phyloP scores from a whole-genome alignment of 2,329 filamentous ascomycete species.

The Catunica adiposa region DNA sequence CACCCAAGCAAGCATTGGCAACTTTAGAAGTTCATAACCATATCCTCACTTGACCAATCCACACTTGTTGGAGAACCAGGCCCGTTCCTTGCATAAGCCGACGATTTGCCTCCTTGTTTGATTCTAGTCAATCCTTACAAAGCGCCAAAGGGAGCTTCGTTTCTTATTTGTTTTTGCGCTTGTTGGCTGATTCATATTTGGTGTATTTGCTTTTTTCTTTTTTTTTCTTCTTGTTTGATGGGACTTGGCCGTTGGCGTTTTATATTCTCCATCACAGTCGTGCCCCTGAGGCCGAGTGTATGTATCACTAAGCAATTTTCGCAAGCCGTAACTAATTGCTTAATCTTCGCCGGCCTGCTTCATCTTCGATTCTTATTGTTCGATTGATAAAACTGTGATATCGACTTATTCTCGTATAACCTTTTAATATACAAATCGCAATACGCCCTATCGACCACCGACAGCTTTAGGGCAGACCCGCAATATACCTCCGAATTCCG shows the following conservation, averaged over 20 bases:
- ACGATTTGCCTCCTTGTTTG: background rate
- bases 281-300: background rate
- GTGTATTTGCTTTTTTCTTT: background rate
- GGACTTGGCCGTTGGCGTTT: background rate
- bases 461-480: background rate
- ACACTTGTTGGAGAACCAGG: background rate
- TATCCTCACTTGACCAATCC: background rate
- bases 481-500: background rate
- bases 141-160: too few relatives aligned
- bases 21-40: background rate
- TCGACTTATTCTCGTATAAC: background rate
- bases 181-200: background rate
- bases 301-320: background rate
- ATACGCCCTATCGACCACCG: background rate
- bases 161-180: too few relatives aligned
- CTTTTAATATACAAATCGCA: background rate
- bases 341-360: background rate
- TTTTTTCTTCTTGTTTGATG: background rate
- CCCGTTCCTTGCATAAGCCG: slow-evolving; percentile 3
- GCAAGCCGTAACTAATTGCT: background rate
- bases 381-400: background rate
- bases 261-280: background rate
- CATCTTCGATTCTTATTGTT: background rate
- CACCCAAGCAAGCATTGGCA: background rate
- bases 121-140: background rate